phyloP scores from a whole-genome alignment of 2,329 filamentous ascomycete species.

The Sclerotiophoma versabilis region DNA sequence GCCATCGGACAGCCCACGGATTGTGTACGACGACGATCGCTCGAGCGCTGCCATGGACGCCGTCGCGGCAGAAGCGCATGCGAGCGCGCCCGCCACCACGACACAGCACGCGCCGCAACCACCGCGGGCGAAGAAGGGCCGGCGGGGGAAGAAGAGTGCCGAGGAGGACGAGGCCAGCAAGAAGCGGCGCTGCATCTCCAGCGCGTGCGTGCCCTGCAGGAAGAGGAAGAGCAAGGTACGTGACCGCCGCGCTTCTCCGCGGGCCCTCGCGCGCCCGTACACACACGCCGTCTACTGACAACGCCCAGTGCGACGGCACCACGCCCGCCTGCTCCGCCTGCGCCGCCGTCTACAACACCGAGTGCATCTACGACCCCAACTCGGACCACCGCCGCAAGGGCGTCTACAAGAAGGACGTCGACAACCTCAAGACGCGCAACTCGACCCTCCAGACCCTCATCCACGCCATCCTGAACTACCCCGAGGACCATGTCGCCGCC shows the following conservation, averaged over 20 bases:
- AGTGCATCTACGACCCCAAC: constrained; percentile 94
- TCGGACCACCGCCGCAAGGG: constrained; percentile 96
- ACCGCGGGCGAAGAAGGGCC: constrained; percentile 40
- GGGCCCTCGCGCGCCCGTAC: background rate
- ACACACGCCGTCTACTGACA: constrained; percentile 16
- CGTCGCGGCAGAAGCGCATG: constrained; percentile 5
- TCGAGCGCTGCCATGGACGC: constrained; percentile 24
- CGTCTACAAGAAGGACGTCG: constrained; percentile 93
- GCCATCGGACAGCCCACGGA: constrained; percentile 25
- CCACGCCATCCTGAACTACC: constrained; percentile 88
- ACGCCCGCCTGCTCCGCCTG: constrained; percentile 94
- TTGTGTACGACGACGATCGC: constrained; percentile 13
- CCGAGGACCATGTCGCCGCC: constrained; percentile 82
- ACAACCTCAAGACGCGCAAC: constrained; percentile 84
- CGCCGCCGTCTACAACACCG: constrained; percentile 87
- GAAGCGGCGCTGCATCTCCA: constrained; percentile 54
- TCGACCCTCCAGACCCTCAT: constrained; percentile 92
- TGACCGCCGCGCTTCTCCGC: constrained; percentile 4
- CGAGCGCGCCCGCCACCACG: constrained; percentile 9
- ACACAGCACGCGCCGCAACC: constrained; percentile 11
- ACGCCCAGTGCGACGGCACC: constrained; percentile 78
- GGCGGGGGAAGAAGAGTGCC: constrained; percentile 44
- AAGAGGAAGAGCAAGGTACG: constrained; percentile 52
- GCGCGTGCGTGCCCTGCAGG: constrained; percentile 51
- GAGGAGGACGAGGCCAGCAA: constrained; percentile 50